These are phyloP conservation scores for Boletus pseudopeckii DNA, from an alignment of 768 basidiomycete genomes.

Conservation along the genomic window DNA sequence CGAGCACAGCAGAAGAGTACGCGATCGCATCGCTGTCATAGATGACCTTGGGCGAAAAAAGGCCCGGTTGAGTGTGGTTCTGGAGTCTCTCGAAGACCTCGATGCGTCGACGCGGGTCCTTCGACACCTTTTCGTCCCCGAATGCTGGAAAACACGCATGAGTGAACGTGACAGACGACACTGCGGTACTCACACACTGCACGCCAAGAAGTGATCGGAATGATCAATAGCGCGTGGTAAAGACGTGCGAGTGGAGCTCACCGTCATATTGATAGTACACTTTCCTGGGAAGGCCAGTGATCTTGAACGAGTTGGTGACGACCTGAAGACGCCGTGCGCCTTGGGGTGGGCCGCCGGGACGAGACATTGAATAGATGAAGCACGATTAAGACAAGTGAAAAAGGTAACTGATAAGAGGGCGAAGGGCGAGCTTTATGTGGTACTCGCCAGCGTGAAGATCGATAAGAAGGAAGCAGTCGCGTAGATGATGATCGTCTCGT, in stretches of 20 bases:
- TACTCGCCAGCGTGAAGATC: conserved; percentile 9
- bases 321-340: conserved; percentile 24
- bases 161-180: background rate
- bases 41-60: conserved; percentile 42
- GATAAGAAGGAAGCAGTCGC: conserved; percentile 20
- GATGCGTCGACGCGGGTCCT: conserved; percentile 21
- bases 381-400: background rate
- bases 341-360: conserved; percentile 13
- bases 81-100: conserved; percentile 37
- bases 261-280: conserved; percentile 33
- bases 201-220: conserved; percentile 6
- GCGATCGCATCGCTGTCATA: conserved; percentile 46
- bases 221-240: conserved; percentile 1
- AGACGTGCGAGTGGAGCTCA: conserved; percentile 13
- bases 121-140: conserved; percentile 4
- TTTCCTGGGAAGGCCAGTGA: conserved; percentile 26
- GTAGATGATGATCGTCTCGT: background rate
- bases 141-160: conserved; percentile 17
- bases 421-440: conserved; percentile 7
- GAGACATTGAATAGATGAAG: conserved; percentile 23
- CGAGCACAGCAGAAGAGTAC: conserved; percentile 34
- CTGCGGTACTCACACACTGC: conserved; percentile 28
- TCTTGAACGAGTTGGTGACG: conserved; percentile 32
- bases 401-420: background rate
- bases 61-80: conserved; percentile 27